Base-by-base conservation (phyloP, 148 eudicot species). In the Vaccinium vitisidaea region DNA sequence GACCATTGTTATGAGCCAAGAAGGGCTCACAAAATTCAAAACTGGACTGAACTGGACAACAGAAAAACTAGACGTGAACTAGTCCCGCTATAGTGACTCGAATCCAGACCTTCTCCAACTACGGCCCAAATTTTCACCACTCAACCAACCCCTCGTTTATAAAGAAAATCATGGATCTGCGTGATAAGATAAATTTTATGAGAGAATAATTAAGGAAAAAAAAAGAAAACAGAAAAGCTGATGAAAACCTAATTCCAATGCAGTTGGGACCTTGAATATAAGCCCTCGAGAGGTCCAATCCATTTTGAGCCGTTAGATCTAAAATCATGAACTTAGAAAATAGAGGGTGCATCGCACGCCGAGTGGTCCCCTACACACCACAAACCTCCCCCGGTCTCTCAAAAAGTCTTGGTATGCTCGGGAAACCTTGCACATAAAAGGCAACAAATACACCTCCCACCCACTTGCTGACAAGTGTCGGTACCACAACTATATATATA, bases 341-440 rank as follows among this genome's bases (percentile, higher is more conserved):
- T 49, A 9, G 32, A n/a, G 13, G 39, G 61, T 25, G 61, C 59
- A 78, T 78, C 80, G 61, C 80, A 52, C 80, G 80, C 61, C 18
- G 9, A 54, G 80, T 78, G 80, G 80, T 78, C 80, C 80, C 80
- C 80, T 27, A 27, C 61, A 27, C 80, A 78, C 59, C 61, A 53
- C 6, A 78, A 78, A 78, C 59, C 63, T 15, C 21, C 80, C 16
- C 30, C 30, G n/a, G 58, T 49, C 25, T 43, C 75, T 30, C 13
- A 36, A 36, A 13, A 36, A 32, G 4, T 36, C 13, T 8, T 9
- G 0, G 36, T 32, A 30, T 7, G 49, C 48, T 73, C n/a, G 50
- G 21, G 25, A 18, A 81, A 54, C 48, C 43, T 56, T 85, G 43
- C 52, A 39, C 76, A 49, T 52, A 83, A 77, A 77, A 86, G 65